phyloP scores from a whole-genome alignment of 345 rosid species.

The Camelina sativa region DNA sequence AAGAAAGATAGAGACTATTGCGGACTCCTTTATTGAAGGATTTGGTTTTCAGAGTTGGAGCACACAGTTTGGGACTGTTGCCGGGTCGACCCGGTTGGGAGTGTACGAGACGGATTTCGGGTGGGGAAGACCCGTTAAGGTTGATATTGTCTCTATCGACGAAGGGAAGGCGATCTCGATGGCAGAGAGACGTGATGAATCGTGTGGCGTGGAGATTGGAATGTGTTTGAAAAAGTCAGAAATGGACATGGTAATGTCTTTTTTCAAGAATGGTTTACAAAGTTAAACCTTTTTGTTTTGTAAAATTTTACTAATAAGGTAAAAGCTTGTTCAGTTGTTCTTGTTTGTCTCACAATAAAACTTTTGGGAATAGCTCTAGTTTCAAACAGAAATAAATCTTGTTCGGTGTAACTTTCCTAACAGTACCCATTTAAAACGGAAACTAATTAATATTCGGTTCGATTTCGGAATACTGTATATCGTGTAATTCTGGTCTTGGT shows the following conservation, averaged over 20 bases:
- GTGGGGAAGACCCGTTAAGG: constrained; percentile 41
- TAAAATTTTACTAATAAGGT: no score
- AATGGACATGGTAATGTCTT: neutral
- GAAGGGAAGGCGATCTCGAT: constrained; percentile 29
- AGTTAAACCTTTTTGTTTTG: neutral
- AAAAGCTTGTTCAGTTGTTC: no score
- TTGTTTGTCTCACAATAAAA: no score
- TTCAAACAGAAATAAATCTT: no score
- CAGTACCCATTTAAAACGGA: no score
- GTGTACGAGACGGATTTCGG: constrained; percentile 41
- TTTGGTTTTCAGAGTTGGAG: neutral
- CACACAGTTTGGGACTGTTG: constrained; percentile 21
- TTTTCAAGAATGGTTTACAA: constrained; percentile 25
- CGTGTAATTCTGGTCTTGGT: no score
- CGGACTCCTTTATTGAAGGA: neutral
- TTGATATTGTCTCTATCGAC: constrained; percentile 17
- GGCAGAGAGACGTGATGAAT: constrained; percentile 35
- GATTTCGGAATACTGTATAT: no score
- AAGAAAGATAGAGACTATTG: constrained; percentile 8
- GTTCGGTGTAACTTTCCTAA: no score
- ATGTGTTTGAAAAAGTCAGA: constrained; percentile 25
- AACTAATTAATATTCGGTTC: no score
- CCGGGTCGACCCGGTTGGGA: constrained; percentile 39
- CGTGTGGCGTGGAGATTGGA: constrained; percentile 44
- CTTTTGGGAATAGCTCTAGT: no score